Evolutionary conservation across 2,329 filamentous ascomycete genomes (phyloP), one percentile per base, ranked within the genome.

Genomic region (Paraphoma sp.): DNA sequence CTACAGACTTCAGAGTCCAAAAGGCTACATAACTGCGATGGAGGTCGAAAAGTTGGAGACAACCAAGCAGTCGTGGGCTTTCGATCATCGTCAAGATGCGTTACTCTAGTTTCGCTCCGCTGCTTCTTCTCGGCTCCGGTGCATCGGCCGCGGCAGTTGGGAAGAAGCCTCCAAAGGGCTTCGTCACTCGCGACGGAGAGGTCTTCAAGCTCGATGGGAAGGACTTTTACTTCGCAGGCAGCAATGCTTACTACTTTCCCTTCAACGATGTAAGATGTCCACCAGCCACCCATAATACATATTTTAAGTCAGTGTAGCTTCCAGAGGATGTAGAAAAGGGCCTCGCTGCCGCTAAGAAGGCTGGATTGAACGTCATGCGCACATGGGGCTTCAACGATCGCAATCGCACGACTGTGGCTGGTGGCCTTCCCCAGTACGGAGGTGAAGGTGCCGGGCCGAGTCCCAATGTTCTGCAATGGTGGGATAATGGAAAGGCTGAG

Each of bases 361-460:
- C 82, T 8, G 82, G 82, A 2, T 70, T 84, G 17, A 83, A 78
- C 48, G 83, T 86, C 5, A 80, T 86, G 66, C 80, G 83, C 28
- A 85, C 83, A 8, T 86, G 83, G 84, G 83, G 82, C 14, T 86
- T 85, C 76, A 84, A 85, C 63, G 83, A 86, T 69, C 82, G 81
- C 65, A 86, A 86, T 65, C 73, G 71, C 23, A 84, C 83, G 0
- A 81, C 79, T 48, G 56, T 69, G 44, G 53, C 70, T 11, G 64
- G 72, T 16, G 82, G 83, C 5, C 70, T 86, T 4, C 83, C 84
- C 0, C 71, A 82, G 57, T 86, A 86, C 51, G 83, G 82, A 40
- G 79, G 76, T 12, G 82, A 83, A 58, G 80, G 80, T 4, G 79
- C 80, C 3, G 82, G 80, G 0, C 74, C 73, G 0, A 80, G 78